A percentile compares a stretch with the other conserved stretches of the same genome.
Conservation (phyloP, 2,329 filamentous ascomycete genomes). For the Xylaria multiplex region DNA sequence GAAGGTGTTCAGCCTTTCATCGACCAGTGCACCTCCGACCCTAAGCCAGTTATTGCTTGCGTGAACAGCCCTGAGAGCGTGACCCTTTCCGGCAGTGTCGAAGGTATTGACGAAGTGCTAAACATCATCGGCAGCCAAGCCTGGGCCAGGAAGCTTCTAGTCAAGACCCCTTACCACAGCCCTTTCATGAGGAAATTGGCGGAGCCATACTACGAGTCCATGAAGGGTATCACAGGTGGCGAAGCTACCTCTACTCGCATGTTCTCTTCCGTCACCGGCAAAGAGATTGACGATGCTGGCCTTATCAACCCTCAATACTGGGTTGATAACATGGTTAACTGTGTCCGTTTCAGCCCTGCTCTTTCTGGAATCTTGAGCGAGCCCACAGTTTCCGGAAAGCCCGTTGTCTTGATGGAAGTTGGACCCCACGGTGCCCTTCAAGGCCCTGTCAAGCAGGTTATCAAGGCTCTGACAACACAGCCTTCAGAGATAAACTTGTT, state of each 20-base stretch:
- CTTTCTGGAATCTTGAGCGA: conserved; percentile 40
- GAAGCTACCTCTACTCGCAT: conserved; percentile 37
- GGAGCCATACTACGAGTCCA: conserved; percentile 48
- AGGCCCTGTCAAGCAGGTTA: conserved; percentile 51
- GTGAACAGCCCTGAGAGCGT: conserved; percentile 47
- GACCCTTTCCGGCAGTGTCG: conserved; percentile 45
- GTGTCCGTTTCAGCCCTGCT: conserved; percentile 52
- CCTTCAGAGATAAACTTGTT: conserved; percentile 42
- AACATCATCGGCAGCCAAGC: conserved; percentile 45
- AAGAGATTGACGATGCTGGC: conserved; percentile 41
- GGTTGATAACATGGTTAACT: conserved; percentile 49
- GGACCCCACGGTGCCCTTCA: conserved; percentile 51
- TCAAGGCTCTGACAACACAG: conserved; percentile 45
- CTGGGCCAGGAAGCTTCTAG: conserved; percentile 51
- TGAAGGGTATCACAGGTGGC: conserved; percentile 39
- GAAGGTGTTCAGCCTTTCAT: conserved; percentile 41
- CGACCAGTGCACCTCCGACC: conserved; percentile 41
- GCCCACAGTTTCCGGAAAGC: conserved; percentile 37
- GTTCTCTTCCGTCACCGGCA: conserved; percentile 46
- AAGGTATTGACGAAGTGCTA: conserved; percentile 47
- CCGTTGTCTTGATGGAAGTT: conserved; percentile 47
- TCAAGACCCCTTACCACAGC: conserved; percentile 58
- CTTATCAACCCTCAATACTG: conserved; percentile 45
- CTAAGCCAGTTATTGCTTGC: conserved; percentile 46
- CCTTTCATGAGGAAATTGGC: conserved; percentile 52